These are phyloP conservation scores for Phyllosticta paracitricarpa DNA, from an alignment of 2,329 filamentous ascomycete species.

Conservation along the genomic window DNA sequence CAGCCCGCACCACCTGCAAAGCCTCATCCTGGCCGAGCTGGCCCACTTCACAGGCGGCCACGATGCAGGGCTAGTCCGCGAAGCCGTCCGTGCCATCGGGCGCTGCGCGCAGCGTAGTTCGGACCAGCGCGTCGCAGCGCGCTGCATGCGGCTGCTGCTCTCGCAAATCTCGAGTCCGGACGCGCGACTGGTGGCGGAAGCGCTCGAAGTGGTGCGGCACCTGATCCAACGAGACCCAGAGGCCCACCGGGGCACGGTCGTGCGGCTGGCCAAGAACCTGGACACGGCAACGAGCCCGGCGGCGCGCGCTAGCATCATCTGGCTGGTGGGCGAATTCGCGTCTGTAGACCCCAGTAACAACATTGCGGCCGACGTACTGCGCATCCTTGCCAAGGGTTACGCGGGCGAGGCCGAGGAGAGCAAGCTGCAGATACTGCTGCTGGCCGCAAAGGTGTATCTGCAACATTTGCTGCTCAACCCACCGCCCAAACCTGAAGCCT, in stretches of 20 bases:
- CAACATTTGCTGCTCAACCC: slow-evolving; percentile 65
- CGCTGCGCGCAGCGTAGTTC: slow-evolving; percentile 67
- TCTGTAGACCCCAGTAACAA: slow-evolving; percentile 72
- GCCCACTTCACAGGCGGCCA: slow-evolving; percentile 80
- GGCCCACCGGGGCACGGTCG: slow-evolving; percentile 73
- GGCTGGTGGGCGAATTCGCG: slow-evolving; percentile 92
- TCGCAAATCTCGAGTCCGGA: slow-evolving; percentile 83
- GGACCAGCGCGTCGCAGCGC: slow-evolving; percentile 57
- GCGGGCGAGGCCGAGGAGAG: slow-evolving; percentile 72
- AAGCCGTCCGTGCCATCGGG: slow-evolving; percentile 86
- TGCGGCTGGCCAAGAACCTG: slow-evolving; percentile 81
- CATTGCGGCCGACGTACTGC: slow-evolving; percentile 83
- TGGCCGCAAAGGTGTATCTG: slow-evolving; percentile 94
- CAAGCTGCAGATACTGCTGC: slow-evolving; percentile 81
- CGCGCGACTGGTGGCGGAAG: slow-evolving; percentile 80
- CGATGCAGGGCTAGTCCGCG: slow-evolving; percentile 69
- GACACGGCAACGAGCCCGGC: slow-evolving; percentile 80
- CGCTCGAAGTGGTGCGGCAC: slow-evolving; percentile 87
- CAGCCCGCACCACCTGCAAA: slow-evolving; percentile 64
- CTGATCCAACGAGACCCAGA: slow-evolving; percentile 84
- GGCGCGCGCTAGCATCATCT: slow-evolving; percentile 88
- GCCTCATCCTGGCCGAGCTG: slow-evolving; percentile 80
- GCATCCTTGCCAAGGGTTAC: slow-evolving; percentile 80
- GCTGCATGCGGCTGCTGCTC: slow-evolving; percentile 75
- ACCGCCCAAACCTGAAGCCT: slow-evolving; percentile 14